Conservation (phyloP, 2,329 filamentous ascomycete species). For the Penicillium sp. region DNA sequence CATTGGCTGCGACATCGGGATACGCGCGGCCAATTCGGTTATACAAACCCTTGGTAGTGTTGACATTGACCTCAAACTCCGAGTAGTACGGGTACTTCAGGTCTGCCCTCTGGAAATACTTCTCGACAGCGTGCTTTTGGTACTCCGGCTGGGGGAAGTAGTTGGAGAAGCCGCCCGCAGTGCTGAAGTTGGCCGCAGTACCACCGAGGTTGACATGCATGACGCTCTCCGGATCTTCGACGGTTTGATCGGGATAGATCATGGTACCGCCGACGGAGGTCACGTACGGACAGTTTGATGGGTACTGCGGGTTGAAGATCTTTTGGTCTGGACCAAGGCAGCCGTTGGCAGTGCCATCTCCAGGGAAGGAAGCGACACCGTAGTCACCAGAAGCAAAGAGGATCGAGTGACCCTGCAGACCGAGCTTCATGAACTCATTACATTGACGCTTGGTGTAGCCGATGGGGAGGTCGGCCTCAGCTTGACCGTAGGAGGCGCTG, state of each 20-base stretch:
- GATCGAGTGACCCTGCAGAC: slow-evolving; percentile 37
- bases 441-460: slow-evolving; percentile 56
- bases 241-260: slow-evolving; percentile 32
- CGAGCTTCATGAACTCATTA: slow-evolving; percentile 56
- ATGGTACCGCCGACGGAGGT: slow-evolving; percentile 49
- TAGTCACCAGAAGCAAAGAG: slow-evolving; percentile 36
- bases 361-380: slow-evolving; percentile 40
- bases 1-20: slow-evolving; percentile 53
- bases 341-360: slow-evolving; percentile 40
- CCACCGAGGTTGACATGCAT: slow-evolving; percentile 36
- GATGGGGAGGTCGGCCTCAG: slow-evolving; percentile 56
- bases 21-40: slow-evolving; percentile 52
- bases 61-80: slow-evolving; percentile 36
- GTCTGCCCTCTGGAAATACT: slow-evolving; percentile 43
- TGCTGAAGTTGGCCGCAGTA: slow-evolving; percentile 35
- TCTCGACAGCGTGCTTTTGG: slow-evolving; percentile 44
- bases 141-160: slow-evolving; percentile 48
- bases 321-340: slow-evolving; percentile 43
- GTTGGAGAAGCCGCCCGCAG: slow-evolving; percentile 52
- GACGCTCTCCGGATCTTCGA: slow-evolving; percentile 31
- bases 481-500: slow-evolving; percentile 59
- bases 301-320: slow-evolving; percentile 54
- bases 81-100: slow-evolving; percentile 35
- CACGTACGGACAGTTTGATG: slow-evolving; percentile 56
- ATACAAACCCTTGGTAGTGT: slow-evolving; percentile 44